Conservation (phyloP, 164 flowering plant genomes). For the Vitis cinerea region DNA sequence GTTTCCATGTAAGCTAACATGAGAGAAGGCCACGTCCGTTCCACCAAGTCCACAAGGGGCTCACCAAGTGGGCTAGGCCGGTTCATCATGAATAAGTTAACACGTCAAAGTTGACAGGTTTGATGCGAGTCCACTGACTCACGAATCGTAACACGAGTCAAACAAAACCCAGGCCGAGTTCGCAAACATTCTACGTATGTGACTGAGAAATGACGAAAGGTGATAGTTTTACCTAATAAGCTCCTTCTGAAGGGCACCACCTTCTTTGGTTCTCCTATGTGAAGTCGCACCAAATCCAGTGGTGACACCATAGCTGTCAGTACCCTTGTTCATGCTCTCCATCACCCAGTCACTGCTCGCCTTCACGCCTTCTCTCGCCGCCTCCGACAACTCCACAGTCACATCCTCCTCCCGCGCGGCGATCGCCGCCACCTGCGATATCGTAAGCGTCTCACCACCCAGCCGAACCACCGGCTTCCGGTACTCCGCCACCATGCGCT, state of each 20-base stretch:
- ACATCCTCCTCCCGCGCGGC: slow-evolving; percentile 26
- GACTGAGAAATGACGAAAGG: too few relatives aligned
- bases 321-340: slow-evolving; percentile 62
- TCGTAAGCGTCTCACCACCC: slow-evolving; percentile 51
- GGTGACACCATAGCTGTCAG: slow-evolving; percentile 62
- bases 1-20: too few relatives aligned
- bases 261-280: slow-evolving; percentile 58
- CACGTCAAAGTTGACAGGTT: too few relatives aligned
- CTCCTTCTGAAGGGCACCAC: slow-evolving; percentile 62
- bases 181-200: too few relatives aligned
- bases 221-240: slow-evolving; percentile 46
- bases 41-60: too few relatives aligned
- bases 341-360: slow-evolving; percentile 79
- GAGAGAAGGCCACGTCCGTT: too few relatives aligned
- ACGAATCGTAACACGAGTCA: too few relatives aligned
- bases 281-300: slow-evolving; percentile 73
- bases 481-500: slow-evolving; percentile 61
- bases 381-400: slow-evolving; percentile 54
- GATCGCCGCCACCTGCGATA: slow-evolving; percentile 59
- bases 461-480: slow-evolving; percentile 45
- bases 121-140: too few relatives aligned
- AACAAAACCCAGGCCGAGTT: too few relatives aligned
- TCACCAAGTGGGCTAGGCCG: too few relatives aligned
- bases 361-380: slow-evolving; percentile 48
- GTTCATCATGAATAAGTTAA: too few relatives aligned